Evolutionary conservation across 2,329 filamentous ascomycete genomes (phyloP), one percentile per base, ranked within the genome.

Genomic region (Trichophyton equinum): DNA sequence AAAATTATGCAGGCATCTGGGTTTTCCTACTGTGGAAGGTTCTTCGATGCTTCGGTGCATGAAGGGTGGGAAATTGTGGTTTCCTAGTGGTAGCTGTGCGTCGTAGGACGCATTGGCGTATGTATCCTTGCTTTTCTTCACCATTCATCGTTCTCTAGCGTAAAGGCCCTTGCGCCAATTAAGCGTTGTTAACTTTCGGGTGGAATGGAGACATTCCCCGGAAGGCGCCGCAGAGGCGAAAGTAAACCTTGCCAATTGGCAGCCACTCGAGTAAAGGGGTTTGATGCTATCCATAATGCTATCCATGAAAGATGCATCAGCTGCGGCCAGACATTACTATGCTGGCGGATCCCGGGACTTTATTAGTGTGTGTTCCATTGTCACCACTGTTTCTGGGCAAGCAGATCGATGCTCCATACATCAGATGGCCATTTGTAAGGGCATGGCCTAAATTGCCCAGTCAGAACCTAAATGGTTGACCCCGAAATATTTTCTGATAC

Each of bases 161-260:
- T 27, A 18, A 36, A 30, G 51, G 27, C 51, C 25, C 25, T 27
- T 55, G 30, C 27, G 15, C 27, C 51, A 55, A 9, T 18, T 36
- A 55, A 55, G 27, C 27, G 25, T 55, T 55, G 51, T 55, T 33
- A 36, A 13, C 13, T 55, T 51, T 55, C 51, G 51, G 51, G 27
- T 25, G 22, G 2, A 25, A 47, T 55, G 51, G 51, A 18, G 51
- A 55, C 30, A 36, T 9, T 55, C 51, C 51, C 51, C 27, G 51
- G 51, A 27, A 55, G 51, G 51, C 51, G 51, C 51, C 51, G 51
- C 51, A 55, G 30, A 55, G 51, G 27, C 51, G 33, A 55, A 55
- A 20, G 25, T 27, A 36, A 15, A 5, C 51, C 51, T 30, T 55
- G 51, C n/a, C 27, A n/a, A 55, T 15, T 55, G 27, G 15, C n/a